Evolutionary conservation across 2,329 filamentous ascomycete genomes (phyloP).

Genomic region (Microcyclospora tardicrescens): DNA sequence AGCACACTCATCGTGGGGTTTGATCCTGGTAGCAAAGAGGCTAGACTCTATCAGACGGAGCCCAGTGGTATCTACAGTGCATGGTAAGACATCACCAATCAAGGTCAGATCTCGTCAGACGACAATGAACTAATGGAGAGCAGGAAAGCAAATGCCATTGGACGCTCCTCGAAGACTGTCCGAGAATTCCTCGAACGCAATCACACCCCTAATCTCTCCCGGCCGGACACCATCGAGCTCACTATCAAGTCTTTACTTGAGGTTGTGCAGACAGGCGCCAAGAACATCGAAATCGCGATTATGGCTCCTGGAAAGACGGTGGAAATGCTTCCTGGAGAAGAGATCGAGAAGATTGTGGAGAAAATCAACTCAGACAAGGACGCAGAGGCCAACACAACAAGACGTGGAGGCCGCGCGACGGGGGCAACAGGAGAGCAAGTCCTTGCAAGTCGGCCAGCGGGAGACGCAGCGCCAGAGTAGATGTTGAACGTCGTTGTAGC

Average conservation of each 20-base stretch:
- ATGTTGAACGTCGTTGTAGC: too few relatives aligned
- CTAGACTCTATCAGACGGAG: constrained; percentile 92
- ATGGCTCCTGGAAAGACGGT: constrained; percentile 87
- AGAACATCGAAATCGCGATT: constrained; percentile 99
- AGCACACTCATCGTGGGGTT: constrained; percentile 98
- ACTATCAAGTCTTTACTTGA: constrained; percentile 97
- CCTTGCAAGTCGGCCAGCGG: constrained; percentile 23
- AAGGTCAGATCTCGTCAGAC: constrained; percentile 1
- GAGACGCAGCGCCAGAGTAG: constrained; percentile 12
- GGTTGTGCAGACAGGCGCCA: constrained; percentile 95
- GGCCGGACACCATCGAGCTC: constrained; percentile 88
- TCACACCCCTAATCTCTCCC: constrained; percentile 96
- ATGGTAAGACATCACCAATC: constrained; percentile 52
- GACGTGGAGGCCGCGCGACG: constrained; percentile 27
- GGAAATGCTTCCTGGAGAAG: constrained; percentile 87
- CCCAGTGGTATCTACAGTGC: constrained; percentile 99
- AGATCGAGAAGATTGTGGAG: constrained; percentile 96
- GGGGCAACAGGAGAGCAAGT: constrained; percentile 22
- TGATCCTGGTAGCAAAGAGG: constrained; percentile 78
- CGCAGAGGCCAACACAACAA: constrained; percentile 80
- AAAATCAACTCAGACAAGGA: constrained; percentile 99
- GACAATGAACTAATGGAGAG: constrained; percentile 6
- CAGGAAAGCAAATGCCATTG: constrained; percentile 99
- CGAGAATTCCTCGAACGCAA: constrained; percentile 97
- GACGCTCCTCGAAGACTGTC: constrained; percentile 95